Conservation (phyloP, 2,329 filamentous ascomycete species). For the Geosmithia putterillii region DNA sequence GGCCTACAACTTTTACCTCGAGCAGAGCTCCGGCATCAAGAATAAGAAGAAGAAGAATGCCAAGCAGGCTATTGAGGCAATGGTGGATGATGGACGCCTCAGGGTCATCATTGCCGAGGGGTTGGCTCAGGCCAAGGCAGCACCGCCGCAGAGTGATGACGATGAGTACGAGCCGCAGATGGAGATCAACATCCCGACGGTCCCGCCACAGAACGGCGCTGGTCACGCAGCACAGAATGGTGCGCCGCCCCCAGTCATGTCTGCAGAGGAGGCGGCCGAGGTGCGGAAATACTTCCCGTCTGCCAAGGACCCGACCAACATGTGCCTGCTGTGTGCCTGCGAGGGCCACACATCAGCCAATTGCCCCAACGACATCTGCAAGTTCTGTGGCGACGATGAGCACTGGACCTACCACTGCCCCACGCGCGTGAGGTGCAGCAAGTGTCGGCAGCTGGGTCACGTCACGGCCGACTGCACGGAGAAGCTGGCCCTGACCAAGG, state of each 20-base stretch:
- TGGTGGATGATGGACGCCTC: slow-evolving; percentile 12
- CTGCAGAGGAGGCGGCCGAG: not conserved
- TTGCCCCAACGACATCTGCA: slow-evolving; percentile 35
- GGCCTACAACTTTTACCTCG: slow-evolving; percentile 17
- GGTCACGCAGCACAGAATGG: not conserved
- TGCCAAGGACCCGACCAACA: slow-evolving; percentile 23
- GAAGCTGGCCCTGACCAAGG: slow-evolving; percentile 37
- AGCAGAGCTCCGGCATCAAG: slow-evolving; percentile 15
- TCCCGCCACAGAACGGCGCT: not conserved
- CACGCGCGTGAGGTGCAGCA: slow-evolving; percentile 34
- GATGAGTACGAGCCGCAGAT: slow-evolving; percentile 11
- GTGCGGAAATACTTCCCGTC: slow-evolving; percentile 40
- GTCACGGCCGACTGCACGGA: slow-evolving; percentile 35
- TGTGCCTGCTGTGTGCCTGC: slow-evolving; percentile 40
- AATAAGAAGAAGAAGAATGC: slow-evolving; percentile 18
- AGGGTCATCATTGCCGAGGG: slow-evolving; percentile 4
- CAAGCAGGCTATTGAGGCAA: slow-evolving; percentile 14
- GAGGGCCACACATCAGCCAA: slow-evolving; percentile 28
- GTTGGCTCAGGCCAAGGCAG: not conserved
- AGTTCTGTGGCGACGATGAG: slow-evolving; percentile 28
- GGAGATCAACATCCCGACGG: not conserved
- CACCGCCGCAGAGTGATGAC: slow-evolving; percentile 7
- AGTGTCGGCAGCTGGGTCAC: slow-evolving; percentile 55
- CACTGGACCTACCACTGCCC: slow-evolving; percentile 42
- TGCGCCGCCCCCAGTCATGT: not conserved